Base-by-base conservation (phyloP, 176 grass and related monocot species). In the Elymus sibiricus region DNA sequence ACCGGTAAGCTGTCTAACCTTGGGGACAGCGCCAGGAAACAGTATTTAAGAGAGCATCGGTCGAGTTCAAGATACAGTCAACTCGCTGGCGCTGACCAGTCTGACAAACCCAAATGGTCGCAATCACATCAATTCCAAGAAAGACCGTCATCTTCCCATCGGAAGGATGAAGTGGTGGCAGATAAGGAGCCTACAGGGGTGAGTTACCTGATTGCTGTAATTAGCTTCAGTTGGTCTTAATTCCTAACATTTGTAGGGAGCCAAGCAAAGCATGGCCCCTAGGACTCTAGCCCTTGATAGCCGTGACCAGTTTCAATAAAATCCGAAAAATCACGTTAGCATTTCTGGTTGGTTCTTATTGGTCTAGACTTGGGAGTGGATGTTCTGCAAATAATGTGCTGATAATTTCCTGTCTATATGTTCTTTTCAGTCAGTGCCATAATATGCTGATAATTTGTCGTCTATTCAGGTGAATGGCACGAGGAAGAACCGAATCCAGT, bases 401-500 rank as follows among this genome's bases (percentile, higher is more conserved):
- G 40, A 89, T 19, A 19, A 79, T 65, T 70, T 26, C 42, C 9
- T 55, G 22, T 28, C 62, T 83, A 39, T 61, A 64, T 76, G 13
- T 64, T 58, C 2, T 19, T 19, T 53, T 53, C 49, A 19, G 49
- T 53, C 49, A 53, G 49, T 53, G 40, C 24, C 46, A 71, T 78
- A 62, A 77, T 66, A 75, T 91, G 72, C 60, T 86, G 40, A 91
- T 19, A 19, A 79, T 66, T 70, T 26, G 43, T 31, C 62, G 13
- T 24, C 62, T 83, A 39, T 53, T 61, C 86, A 98, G 97, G 90
- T 80, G 62, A 92, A 93, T 81, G 90, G 87, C 7, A 74, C 84
- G 25, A 91, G 92, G 82, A 99, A 99, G 94, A 98, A 94, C 80
- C 90, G 92, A 87, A 97, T 99, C 82, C 97, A 94, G 79, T 99